Evolutionary conservation across 345 rosid species (phyloP).

Genomic region (Streptanthus diversifolius): DNA sequence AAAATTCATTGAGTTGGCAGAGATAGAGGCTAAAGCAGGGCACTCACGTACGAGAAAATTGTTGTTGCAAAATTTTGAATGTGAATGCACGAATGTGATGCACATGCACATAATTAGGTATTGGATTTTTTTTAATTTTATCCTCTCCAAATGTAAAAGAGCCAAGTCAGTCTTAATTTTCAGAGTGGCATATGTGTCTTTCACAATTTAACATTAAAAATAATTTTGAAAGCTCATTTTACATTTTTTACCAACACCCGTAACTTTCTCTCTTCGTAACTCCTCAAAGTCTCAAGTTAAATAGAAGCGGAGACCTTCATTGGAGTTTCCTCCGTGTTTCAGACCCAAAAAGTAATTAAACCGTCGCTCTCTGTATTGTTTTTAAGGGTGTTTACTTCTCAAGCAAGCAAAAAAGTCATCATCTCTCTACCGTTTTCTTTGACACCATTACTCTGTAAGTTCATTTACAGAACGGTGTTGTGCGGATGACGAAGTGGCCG

Average conservation of each 20-base stretch:
- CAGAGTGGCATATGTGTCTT: no score
- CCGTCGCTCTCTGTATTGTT: no score
- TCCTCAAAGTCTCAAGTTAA: no score
- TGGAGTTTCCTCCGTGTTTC: not conserved
- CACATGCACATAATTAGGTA: not conserved
- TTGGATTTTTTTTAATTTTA: not conserved
- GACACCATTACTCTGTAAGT: not conserved
- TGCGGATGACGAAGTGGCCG: no score
- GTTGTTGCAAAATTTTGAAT: not conserved
- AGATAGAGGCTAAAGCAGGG: not conserved
- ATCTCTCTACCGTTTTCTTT: not conserved
- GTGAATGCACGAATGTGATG: not conserved
- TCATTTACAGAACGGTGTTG: not conserved
- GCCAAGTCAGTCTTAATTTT: not conserved
- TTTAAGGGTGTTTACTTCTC: no score
- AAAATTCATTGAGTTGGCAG: not conserved
- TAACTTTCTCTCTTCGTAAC: no score
- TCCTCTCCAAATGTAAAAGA: not conserved
- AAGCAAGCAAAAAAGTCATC: no score
- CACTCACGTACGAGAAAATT: not conserved
- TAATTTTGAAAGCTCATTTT: no score
- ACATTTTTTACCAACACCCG: no score
- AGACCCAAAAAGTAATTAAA: not conserved
- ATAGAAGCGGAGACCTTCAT: no score
- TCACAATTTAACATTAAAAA: no score